phyloP scores from a whole-genome alignment of 495 filamentous ascomycete species.

The Pyrenula aspistea region DNA sequence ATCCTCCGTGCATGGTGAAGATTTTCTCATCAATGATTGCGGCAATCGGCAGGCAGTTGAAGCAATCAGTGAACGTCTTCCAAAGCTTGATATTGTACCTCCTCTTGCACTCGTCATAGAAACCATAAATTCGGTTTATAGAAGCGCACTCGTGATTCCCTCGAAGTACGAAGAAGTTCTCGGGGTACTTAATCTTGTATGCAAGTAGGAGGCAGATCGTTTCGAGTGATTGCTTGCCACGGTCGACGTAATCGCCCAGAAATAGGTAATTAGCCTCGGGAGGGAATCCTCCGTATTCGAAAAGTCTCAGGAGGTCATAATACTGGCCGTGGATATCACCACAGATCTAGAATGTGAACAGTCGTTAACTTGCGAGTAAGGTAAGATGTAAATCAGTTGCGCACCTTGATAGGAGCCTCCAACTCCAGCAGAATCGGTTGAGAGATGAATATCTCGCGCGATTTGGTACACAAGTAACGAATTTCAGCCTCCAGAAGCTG shows the following conservation, averaged over 20 bases:
- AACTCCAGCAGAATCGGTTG: constrained; percentile 96
- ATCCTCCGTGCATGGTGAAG: constrained; percentile 98
- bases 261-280: constrained; percentile 99
- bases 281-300: constrained; percentile 98
- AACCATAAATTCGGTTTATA: constrained; percentile 99
- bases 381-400: too few species aligned
- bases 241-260: constrained; percentile 96
- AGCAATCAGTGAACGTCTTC: constrained; percentile 99
- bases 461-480: constrained; percentile 95
- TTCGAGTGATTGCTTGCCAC: constrained; percentile 98
- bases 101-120: constrained; percentile 99
- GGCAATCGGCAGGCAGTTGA: constrained; percentile 99
- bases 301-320: constrained; percentile 92
- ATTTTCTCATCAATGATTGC: constrained; percentile 99
- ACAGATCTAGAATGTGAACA: constrained; percentile 60
- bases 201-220: constrained; percentile 96
- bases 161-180: constrained; percentile 98
- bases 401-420: constrained; percentile 97
- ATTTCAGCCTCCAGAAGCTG: constrained; percentile 96
- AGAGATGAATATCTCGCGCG: constrained; percentile 98
- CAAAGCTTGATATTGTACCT: constrained; percentile 99
- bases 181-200: constrained; percentile 99
- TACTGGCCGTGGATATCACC: constrained; percentile 99
- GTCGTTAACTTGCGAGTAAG: not conserved
- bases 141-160: constrained; percentile 99